A percentile compares a stretch with the other conserved stretches of the same genome.
These are phyloP conservation scores for Canavalia gladiata DNA, from an alignment of 306 rosid genomes.

Conservation along the genomic window DNA sequence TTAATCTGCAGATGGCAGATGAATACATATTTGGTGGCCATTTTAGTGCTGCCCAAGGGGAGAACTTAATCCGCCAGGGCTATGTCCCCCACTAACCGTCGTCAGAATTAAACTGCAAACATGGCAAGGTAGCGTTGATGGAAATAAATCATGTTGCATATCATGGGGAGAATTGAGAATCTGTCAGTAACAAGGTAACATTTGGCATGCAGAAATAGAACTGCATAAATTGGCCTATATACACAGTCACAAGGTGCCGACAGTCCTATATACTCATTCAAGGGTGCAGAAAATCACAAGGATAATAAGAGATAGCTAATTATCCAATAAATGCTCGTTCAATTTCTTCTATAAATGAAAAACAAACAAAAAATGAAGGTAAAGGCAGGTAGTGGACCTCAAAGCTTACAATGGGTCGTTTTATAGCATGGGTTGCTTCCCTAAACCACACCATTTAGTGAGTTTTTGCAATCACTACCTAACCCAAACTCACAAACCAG, in stretches of 20 bases:
- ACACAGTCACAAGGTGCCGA: conserved; percentile 37
- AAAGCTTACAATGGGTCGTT: conserved; percentile 46
- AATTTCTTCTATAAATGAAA: neutral
- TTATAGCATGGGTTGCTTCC: conserved; percentile 68
- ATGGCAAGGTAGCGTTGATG: conserved; percentile 14
- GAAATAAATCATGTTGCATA: neutral
- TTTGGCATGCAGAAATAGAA: conserved; percentile 38
- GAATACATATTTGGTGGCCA: conserved; percentile 20
- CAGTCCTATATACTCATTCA: conserved; percentile 21
- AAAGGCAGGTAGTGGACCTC: conserved; percentile 51
- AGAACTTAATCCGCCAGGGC: neutral
- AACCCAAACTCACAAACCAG: conserved; percentile 47
- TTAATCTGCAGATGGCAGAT: neutral
- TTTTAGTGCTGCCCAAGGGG: neutral
- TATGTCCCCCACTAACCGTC: neutral
- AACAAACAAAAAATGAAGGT: conserved; percentile 39
- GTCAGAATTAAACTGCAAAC: conserved; percentile 32
- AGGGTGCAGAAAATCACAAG: conserved; percentile 37
- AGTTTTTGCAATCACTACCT: conserved; percentile 50
- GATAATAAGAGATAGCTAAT: conserved; percentile 47
- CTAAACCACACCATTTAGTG: conserved; percentile 38
- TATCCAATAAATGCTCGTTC: conserved; percentile 32
- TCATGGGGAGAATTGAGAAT: conserved; percentile 1
- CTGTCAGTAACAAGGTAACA: conserved; percentile 16
- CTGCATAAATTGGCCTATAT: neutral